A percentile compares a stretch with the other conserved stretches of the same genome.
phyloP scores from a whole-genome alignment of 257 asterid species.

The Paulownia fortunei region DNA sequence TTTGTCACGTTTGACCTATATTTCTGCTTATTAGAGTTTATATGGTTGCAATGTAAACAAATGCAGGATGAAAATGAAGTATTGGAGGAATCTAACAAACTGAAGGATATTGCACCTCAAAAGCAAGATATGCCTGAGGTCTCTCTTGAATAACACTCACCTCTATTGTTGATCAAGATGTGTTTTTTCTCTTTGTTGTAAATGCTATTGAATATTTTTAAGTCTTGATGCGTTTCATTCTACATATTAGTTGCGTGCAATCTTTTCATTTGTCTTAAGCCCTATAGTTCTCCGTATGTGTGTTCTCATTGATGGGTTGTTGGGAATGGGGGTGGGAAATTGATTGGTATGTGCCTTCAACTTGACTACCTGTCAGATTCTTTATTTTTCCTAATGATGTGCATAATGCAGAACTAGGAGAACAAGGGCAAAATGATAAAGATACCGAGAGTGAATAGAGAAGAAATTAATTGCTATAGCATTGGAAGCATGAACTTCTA shows the following conservation, averaged over 20 bases:
- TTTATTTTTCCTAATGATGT: not conserved
- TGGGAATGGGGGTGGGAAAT: not conserved
- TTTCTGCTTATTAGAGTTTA: slow-evolving; percentile 19
- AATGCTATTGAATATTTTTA: not conserved
- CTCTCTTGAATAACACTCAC: slow-evolving; percentile 23
- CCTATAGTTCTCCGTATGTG: not conserved
- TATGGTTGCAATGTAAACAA: slow-evolving; percentile 23
- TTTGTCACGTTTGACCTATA: slow-evolving; percentile 4
- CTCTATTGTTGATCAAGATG: slow-evolving; percentile 19
- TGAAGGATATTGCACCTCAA: slow-evolving; percentile 41
- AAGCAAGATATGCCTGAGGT: slow-evolving; percentile 77
- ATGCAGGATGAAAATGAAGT: slow-evolving; percentile 58
- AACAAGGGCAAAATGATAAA: not conserved
- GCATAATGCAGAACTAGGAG: too few relatives aligned
- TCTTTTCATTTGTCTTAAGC: not conserved
- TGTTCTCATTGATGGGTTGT: not conserved
- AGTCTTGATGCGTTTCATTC: not conserved
- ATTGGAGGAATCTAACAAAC: slow-evolving; percentile 44
- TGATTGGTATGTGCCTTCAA: not conserved
- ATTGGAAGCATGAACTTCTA: not conserved
- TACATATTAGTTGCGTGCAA: not conserved
- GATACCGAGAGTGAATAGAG: not conserved
- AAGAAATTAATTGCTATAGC: not conserved
- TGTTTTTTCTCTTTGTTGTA: not conserved
- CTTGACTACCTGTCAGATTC: not conserved